These are phyloP conservation scores for Mortierella sp. DNA, from an alignment of 371 early-diverging fungal species.

Conservation along the genomic window DNA sequence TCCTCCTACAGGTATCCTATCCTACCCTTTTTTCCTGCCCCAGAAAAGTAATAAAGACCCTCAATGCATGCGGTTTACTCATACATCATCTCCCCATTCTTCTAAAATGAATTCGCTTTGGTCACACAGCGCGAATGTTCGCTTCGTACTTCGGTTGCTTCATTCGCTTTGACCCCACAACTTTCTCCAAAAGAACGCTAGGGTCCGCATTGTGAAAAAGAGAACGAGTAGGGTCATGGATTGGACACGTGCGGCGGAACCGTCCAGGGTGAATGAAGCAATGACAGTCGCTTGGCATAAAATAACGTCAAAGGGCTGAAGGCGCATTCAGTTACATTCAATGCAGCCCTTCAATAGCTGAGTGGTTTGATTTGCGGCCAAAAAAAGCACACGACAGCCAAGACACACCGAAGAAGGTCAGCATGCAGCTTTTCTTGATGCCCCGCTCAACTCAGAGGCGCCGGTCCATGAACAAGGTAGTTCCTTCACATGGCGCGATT, in stretches of 20 bases:
- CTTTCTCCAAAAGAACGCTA: neutral
- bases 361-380: no score
- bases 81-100: neutral
- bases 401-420: no score
- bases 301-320: no score
- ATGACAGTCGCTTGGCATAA: neutral
- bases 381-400: no score
- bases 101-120: neutral
- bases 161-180: constrained; percentile 5
- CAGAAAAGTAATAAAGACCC: neutral
- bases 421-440: no score
- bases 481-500: no score
- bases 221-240: neutral
- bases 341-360: no score
- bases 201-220: neutral
- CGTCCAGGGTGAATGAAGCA: neutral
- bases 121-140: constrained; percentile 4
- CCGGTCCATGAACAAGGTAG: no score
- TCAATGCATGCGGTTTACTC: neutral
- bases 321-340: neutral
- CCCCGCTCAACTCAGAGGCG: no score
- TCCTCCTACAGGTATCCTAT: neutral
- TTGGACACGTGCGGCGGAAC: neutral
- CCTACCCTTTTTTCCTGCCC: neutral
- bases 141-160: constrained; percentile 7